A percentile compares a stretch with the other conserved stretches of the same genome.
phyloP scores from a whole-genome alignment of 768 basidiomycete species.

The Mycena amicta region DNA sequence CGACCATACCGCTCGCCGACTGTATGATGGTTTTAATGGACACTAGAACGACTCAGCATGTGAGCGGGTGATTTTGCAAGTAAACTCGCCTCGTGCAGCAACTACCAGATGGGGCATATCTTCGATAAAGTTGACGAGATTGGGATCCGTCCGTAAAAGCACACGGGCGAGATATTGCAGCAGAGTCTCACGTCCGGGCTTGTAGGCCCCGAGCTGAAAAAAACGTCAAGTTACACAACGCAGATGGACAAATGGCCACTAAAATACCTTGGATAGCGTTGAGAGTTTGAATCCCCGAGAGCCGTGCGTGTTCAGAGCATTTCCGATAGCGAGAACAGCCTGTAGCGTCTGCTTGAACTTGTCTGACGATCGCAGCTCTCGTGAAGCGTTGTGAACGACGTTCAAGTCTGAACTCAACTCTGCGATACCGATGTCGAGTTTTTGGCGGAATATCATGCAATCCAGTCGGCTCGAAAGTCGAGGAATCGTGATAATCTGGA shows the following conservation, averaged over 20 bases:
- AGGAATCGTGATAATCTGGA: constrained; percentile 77
- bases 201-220: background rate
- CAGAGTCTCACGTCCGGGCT: constrained; percentile 50
- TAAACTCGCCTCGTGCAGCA: constrained; percentile 67
- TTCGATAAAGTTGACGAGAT: constrained; percentile 70
- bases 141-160: constrained; percentile 66
- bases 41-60: constrained; percentile 45
- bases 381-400: constrained; percentile 68
- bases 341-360: constrained; percentile 73
- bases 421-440: constrained; percentile 78
- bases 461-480: constrained; percentile 72
- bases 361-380: constrained; percentile 63
- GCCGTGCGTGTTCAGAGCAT: constrained; percentile 83
- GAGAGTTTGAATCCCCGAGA: constrained; percentile 87
- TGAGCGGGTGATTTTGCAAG: background rate
- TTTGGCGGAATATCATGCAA: constrained; percentile 84
- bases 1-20: constrained; percentile 57
- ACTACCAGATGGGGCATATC: constrained; percentile 83
- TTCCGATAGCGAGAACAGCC: constrained; percentile 79
- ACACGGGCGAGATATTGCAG: constrained; percentile 86
- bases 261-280: constrained; percentile 72
- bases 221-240: no score
- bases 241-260: no score
- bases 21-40: constrained; percentile 69
- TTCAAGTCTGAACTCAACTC: constrained; percentile 84